Percentiles rank a stretch among this genome's conserved stretches.
Conservation (phyloP, 78 protist genomes). For the Dictyostelium intermedium region DNA sequence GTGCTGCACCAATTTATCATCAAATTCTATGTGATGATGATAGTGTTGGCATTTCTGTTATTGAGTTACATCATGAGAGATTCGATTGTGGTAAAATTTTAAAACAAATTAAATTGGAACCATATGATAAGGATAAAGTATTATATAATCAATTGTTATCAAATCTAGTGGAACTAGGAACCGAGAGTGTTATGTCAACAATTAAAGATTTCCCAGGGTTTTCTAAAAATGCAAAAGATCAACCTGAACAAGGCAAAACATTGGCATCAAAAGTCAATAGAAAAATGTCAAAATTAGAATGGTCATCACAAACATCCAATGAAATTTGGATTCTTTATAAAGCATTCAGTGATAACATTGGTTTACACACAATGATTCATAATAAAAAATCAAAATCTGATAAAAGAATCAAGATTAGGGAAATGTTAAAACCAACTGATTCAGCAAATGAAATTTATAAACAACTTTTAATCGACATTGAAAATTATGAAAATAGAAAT, state of each 20-base stretch:
- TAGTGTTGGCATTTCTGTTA: constrained; percentile 79
- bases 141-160: constrained; percentile 9
- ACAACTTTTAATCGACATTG: not conserved
- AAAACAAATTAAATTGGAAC: constrained; percentile 12
- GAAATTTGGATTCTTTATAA: constrained; percentile 36
- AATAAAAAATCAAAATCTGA: constrained; percentile 12
- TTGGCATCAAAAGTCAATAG: constrained; percentile 28
- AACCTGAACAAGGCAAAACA: constrained; percentile 18
- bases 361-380: not conserved
- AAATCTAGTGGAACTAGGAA: not conserved
- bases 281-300: constrained; percentile 13
- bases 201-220: not conserved
- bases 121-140: not conserved
- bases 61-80: constrained; percentile 39
- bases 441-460: not conserved
- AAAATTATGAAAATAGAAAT: not conserved
- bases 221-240: not conserved
- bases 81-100: constrained; percentile 78
- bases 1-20: constrained; percentile 85
- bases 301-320: not conserved
- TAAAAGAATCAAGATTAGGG: not conserved
- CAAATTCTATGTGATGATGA: constrained; percentile 67
- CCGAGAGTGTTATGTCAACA: not conserved
- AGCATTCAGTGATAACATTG: constrained; percentile 57
- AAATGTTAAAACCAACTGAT: constrained; percentile 15